A percentile compares a stretch with the other conserved stretches of the same genome.
These are phyloP conservation scores for Zarea fungicola DNA, from an alignment of 2,329 filamentous ascomycete genomes.

Conservation along the genomic window DNA sequence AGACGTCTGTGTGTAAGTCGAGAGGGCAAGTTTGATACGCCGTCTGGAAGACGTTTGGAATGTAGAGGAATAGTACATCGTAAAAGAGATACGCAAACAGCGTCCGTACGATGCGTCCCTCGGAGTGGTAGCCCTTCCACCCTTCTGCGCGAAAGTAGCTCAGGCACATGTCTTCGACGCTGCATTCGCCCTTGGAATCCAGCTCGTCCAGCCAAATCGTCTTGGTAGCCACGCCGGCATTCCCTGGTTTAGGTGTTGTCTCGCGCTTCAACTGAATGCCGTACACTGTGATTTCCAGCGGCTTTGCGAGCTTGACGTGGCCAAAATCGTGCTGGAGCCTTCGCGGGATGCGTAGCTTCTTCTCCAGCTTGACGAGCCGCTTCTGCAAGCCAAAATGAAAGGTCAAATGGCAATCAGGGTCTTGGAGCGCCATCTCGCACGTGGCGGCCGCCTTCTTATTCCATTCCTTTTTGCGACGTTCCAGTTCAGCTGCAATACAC, in stretches of 20 bases:
- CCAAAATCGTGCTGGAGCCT: constrained; percentile 89
- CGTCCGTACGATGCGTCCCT: constrained; percentile 88
- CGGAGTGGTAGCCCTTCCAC: constrained; percentile 92
- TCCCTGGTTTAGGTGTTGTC: constrained; percentile 35
- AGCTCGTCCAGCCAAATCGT: constrained; percentile 83
- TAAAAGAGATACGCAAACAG: constrained; percentile 87
- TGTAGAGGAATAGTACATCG: constrained; percentile 86
- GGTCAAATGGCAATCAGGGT: constrained; percentile 83
- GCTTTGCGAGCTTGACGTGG: constrained; percentile 72
- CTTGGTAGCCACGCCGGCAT: constrained; percentile 52
- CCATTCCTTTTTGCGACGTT: constrained; percentile 74
- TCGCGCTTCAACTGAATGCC: constrained; percentile 72
- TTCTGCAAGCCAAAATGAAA: constrained; percentile 95
- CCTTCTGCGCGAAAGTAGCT: constrained; percentile 76
- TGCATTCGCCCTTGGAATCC: constrained; percentile 67
- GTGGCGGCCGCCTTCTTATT: constrained; percentile 69
- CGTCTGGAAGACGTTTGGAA: constrained; percentile 97
- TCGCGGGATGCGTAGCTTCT: constrained; percentile 72
- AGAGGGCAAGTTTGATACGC: constrained; percentile 90
- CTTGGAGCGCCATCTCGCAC: constrained; percentile 81
- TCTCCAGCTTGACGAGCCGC: constrained; percentile 86
- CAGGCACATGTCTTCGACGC: constrained; percentile 91
- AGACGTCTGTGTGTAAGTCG: constrained; percentile 88
- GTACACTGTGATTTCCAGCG: constrained; percentile 67
- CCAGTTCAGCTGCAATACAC: constrained; percentile 30